Base-by-base conservation (phyloP, 75 land plant genomes). In the Adiantum capillusveneris region DNA sequence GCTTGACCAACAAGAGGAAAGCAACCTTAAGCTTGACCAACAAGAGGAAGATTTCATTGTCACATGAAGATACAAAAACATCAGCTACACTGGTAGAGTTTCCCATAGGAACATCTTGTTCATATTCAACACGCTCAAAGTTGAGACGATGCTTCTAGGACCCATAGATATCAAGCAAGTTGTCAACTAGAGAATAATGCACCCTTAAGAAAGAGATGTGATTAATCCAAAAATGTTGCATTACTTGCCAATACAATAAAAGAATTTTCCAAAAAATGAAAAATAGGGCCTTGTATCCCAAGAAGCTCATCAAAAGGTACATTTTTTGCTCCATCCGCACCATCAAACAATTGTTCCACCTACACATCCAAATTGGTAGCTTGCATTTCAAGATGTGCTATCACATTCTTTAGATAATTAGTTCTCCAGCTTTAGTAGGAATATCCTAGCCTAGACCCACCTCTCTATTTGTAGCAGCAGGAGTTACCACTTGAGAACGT, bases 251-350 rank as follows among this genome's bases (percentile, higher is more conserved):
- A 46, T 52, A 94, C 98, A 6, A 96, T 94, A 31, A 94, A 76
- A 52, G 96, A 90, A 84, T 94, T 94, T 74, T 90, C 98, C 54
- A 94, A 73, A 64, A 94, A 62, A 63, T 94, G 96, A 52, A 89
- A 85, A 18, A 90, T 87, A 45, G 98, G 98, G 0, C 98, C 96
- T 66, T 90, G 98, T 96, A 94, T 94, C 29, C 98, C 98, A 56
- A 94, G 96, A 46, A 94, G 96, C 77, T 94, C 98, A 76, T 94
- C 98, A 73, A 94, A 94, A 11, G 98, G 98, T 26, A 94, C 95
- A 81, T 94, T 96, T 62, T 94, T 96, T 55, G 85, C 96, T 60
- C 96, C 98, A 72, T 94, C 98, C n/a, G 84, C 77, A 9, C 84
- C 98, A 66, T 94, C 98, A 82, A 94, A 89, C 81, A 94, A 90